Evolutionary conservation across 2,329 filamentous ascomycete species (phyloP), one percentile per base, ranked within the genome.

Genomic region (Fusarium redolens): DNA sequence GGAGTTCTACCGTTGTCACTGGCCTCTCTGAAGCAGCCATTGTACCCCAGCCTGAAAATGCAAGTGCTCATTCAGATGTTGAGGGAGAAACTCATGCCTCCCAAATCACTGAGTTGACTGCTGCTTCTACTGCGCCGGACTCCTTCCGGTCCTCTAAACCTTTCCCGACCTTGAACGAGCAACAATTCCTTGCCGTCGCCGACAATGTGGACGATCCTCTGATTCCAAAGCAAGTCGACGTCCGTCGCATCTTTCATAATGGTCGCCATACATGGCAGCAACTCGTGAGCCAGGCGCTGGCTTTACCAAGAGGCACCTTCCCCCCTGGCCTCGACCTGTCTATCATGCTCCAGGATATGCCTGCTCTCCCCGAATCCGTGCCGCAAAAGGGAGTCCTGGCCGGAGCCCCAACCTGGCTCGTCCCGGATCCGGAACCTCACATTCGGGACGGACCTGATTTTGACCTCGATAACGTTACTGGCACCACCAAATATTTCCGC

Each of bases 401-500:
- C 47, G 76, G 76, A 37, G 74, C 75, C 44, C 75, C 75, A 43
- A 73, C 65, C 48, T 77, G 75, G 75, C 35, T 64, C 28, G 72
- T 77, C 40, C 75, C 75, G 61, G 74, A 77, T 30, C 73, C 75
- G 44, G 75, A 76, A 48, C 67, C 66, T 35, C 37, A 57, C 30
- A 48, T 54, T 51, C 45, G 31, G 57, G 57, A 41, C 61, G 62
- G 52, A 18, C 33, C 43, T 33, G 66, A 67, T 44, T 54, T 78
- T 13, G 68, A 78, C 57, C 74, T 78, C 25, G 57, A 72, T 44
- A 66, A 66, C 14, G 68, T 78, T 38, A 68, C 71, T 40, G 76
- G 76, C 43, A 73, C 67, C 37, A 75, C 75, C 44, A 78, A 78
- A 41, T 78, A 78, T 52, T 78, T 77, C 50, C 76, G 76, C n/a